A percentile compares a stretch with the other conserved stretches of the same genome.
phyloP scores from a whole-genome alignment of 2,329 filamentous ascomycete genomes.

The Colletotrichum destructivum region DNA sequence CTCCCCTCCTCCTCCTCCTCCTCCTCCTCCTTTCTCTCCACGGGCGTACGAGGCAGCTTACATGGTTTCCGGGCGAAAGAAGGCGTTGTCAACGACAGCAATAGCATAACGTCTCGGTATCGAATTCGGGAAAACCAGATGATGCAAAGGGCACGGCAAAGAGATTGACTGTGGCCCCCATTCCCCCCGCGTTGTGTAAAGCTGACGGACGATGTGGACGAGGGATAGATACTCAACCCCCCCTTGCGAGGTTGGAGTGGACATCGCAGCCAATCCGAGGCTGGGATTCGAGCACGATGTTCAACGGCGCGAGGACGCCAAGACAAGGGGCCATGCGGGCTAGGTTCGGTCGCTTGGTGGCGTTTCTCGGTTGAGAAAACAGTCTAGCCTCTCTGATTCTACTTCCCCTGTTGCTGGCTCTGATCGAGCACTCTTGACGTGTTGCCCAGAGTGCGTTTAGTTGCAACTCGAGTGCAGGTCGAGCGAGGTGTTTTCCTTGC shows the following conservation, averaged over 20 bases:
- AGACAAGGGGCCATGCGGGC: not conserved
- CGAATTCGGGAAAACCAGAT: not conserved
- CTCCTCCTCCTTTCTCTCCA: not conserved
- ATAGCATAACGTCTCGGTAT: not conserved
- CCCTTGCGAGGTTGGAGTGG: not conserved
- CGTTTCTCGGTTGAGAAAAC: not conserved
- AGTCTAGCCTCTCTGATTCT: not conserved
- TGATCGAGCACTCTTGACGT: not conserved
- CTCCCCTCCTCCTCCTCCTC: no score
- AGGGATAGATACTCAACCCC: no score
- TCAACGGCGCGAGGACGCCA: slow-evolving; percentile 1
- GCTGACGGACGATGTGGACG: no score
- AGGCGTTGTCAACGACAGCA: not conserved
- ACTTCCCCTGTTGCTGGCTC: not conserved
- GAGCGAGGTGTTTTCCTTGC: no score
- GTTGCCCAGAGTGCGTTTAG: not conserved
- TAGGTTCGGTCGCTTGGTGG: not conserved
- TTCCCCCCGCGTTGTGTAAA: no score
- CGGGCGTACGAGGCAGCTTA: not conserved
- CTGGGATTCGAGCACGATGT: slow-evolving; percentile 31
- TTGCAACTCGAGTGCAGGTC: no score
- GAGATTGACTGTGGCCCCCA: not conserved
- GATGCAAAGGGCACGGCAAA: not conserved
- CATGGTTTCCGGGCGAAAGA: not conserved
- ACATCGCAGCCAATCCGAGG: slow-evolving; percentile 22